Evolutionary conservation across 2,329 filamentous ascomycete genomes (phyloP), one percentile per base, ranked within the genome.

Genomic region (Pseudogymnoascus sp.): DNA sequence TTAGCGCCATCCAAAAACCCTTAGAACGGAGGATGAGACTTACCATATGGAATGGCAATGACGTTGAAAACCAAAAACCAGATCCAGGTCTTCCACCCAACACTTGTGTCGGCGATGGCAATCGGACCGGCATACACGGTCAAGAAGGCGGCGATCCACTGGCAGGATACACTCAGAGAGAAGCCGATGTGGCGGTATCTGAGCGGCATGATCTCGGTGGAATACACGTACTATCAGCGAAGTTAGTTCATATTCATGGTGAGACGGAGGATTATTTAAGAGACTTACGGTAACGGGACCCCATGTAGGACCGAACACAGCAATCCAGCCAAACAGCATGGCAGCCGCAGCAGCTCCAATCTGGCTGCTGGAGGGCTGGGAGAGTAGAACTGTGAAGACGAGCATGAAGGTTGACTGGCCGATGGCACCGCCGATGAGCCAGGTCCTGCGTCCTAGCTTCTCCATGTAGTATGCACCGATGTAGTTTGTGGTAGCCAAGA

Each of bases 71-170:
- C 70, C 39, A 70, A 62, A 57, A 76, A 75, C 70, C 71, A 72
- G 64, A 73, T 68, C 70, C 71, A 74, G 37, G 71, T 72, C 66
- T 74, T 73, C 73, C 73, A 76, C 8, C 73, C 74, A 8, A 73
- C 68, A 13, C 13, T 57, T 13, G 51, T 34, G 51, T 69, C 67
- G 7, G 68, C 67, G 36, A 75, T 70, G 8, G 69, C 74, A 43
- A 75, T 75, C 3, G 73, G 74, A 1, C 74, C 74, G 4, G 73
- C 74, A 62, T 71, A 76, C 4, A 75, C 74, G 16, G 74, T 76
- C 19, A 76, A 51, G 64, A 75, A 76, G 2, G 73, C 72, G 66
- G 72, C 72, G 41, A 75, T 65, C 74, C 74, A 75, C 63, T 76
- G 73, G 11, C 68, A 71, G 10, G 70, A 73, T 34, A 72, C 68